Conservation (phyloP, 1,284 basidiomycete genomes). For the Cutaneotrichosporon cavernicola region DNA sequence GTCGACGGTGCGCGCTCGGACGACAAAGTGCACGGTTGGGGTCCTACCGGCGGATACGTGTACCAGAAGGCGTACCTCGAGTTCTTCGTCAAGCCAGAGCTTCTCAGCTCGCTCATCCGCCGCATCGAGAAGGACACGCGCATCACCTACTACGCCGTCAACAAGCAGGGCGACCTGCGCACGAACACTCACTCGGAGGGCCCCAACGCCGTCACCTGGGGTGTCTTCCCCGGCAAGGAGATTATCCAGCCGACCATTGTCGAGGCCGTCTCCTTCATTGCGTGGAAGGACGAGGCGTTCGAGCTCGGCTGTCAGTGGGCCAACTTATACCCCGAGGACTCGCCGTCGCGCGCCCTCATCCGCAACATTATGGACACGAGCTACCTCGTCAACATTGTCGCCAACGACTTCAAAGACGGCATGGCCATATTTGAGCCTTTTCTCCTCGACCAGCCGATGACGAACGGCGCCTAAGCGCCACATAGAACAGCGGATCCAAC, state of each 20-base stretch:
- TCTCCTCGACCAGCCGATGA: constrained; percentile 50
- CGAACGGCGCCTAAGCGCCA: constrained; percentile 8
- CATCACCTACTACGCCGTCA: constrained; percentile 88
- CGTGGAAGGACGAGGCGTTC: constrained; percentile 81
- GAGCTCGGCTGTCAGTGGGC: constrained; percentile 95
- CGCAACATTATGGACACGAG: constrained; percentile 73
- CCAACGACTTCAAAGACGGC: constrained; percentile 88
- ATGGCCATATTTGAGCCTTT: constrained; percentile 86
- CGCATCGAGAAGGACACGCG: constrained; percentile 84
- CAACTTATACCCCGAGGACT: constrained; percentile 75
- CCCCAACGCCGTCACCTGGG: constrained; percentile 99
- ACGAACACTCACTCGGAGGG: constrained; percentile 95
- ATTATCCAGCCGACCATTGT: constrained; percentile 98
- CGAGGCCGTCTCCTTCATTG: constrained; percentile 64
- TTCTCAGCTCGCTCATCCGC: constrained; percentile 72
- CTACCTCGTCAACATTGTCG: constrained; percentile 94
- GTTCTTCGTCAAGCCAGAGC: constrained; percentile 79
- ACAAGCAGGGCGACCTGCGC: constrained; percentile 75
- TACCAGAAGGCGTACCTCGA: constrained; percentile 99
- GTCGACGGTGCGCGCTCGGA: constrained; percentile 88
- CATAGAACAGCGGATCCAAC: constrained; percentile 7
- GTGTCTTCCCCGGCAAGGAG: constrained; percentile 97
- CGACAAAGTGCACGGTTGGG: constrained; percentile 89
- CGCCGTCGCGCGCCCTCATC: constrained; percentile 74
- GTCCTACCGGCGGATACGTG: constrained; percentile 82